Evolutionary conservation across 352 stramenopile species (phyloP).

Genomic region (Globisporangium mamillatum): DNA sequence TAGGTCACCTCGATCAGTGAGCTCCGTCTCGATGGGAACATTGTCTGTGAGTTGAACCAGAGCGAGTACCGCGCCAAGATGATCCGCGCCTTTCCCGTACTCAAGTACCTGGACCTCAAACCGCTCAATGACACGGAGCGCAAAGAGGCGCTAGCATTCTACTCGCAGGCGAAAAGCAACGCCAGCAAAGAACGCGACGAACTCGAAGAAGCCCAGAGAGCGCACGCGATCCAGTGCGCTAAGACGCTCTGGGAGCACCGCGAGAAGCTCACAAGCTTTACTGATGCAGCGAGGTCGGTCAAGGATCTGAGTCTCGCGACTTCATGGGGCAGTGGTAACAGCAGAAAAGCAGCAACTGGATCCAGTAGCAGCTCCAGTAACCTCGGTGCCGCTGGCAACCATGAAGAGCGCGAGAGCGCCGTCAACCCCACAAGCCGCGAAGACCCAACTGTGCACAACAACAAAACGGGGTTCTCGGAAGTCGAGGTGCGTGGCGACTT

Average conservation of each 20-base stretch:
- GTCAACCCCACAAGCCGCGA: slow-evolving; percentile 41
- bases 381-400: not conserved
- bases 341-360: slow-evolving; percentile 11
- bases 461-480: slow-evolving; percentile 62
- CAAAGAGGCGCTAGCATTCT: slow-evolving; percentile 39
- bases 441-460: slow-evolving; percentile 44
- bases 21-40: slow-evolving; percentile 86
- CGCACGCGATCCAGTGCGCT: slow-evolving; percentile 45
- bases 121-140: slow-evolving; percentile 75
- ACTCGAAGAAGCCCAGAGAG: slow-evolving; percentile 40
- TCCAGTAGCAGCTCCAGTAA: not conserved
- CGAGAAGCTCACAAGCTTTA: not conserved
- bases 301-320: slow-evolving; percentile 7
- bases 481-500: slow-evolving; percentile 72
- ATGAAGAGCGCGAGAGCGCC: slow-evolving; percentile 29
- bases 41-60: slow-evolving; percentile 43
- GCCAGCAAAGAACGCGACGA: slow-evolving; percentile 47
- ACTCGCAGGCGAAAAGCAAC: slow-evolving; percentile 25
- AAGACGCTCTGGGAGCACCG: slow-evolving; percentile 41
- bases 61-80: slow-evolving; percentile 64
- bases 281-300: not conserved
- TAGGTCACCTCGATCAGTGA: slow-evolving; percentile 73
- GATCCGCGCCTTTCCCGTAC: slow-evolving; percentile 63
- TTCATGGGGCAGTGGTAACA: slow-evolving; percentile 10
- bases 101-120: slow-evolving; percentile 86